A percentile compares a stretch with the other conserved stretches of the same genome.
Conservation (phyloP, 148 eudicot genomes). For the Rhododendron henanense region DNA sequence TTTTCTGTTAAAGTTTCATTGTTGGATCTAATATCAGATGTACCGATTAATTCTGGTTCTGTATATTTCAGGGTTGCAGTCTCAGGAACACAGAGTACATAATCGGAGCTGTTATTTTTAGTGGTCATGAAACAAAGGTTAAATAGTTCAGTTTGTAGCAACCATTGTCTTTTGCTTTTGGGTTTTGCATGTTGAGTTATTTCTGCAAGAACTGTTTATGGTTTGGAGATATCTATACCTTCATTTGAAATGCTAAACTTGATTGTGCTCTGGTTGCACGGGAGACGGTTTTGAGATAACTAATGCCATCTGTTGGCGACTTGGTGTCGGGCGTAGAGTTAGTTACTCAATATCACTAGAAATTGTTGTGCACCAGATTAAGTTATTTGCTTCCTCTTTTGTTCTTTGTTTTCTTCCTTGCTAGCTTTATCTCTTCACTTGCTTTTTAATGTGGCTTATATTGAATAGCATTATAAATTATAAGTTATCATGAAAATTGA, state of each 20-base stretch:
- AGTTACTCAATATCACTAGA: background rate
- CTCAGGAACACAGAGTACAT: slow-evolving; percentile 86
- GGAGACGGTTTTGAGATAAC: background rate
- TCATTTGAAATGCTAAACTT: background rate
- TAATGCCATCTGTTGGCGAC: background rate
- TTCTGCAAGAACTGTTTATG: background rate
- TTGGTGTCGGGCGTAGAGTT: background rate
- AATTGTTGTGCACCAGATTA: no score
- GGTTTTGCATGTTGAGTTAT: background rate
- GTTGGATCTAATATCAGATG: background rate
- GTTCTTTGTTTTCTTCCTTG: background rate
- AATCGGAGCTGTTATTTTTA: slow-evolving; percentile 77
- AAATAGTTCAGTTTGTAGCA: background rate
- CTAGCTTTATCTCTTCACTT: slow-evolving; percentile 4
- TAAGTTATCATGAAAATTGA: slow-evolving; percentile 63
- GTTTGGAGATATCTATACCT: background rate
- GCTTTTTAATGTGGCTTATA: slow-evolving; percentile 2
- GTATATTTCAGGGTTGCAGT: slow-evolving; percentile 76
- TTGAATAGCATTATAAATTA: slow-evolving; percentile 25
- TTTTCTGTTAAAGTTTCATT: background rate
- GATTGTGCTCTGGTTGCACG: background rate
- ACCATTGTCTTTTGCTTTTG: background rate
- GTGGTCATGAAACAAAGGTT: slow-evolving; percentile 95
- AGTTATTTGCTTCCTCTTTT: background rate
- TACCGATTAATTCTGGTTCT: slow-evolving; percentile 4